These are phyloP conservation scores for Cocos nucifera DNA, from an alignment of 176 grass and related monocot genomes.

Conservation along the genomic window DNA sequence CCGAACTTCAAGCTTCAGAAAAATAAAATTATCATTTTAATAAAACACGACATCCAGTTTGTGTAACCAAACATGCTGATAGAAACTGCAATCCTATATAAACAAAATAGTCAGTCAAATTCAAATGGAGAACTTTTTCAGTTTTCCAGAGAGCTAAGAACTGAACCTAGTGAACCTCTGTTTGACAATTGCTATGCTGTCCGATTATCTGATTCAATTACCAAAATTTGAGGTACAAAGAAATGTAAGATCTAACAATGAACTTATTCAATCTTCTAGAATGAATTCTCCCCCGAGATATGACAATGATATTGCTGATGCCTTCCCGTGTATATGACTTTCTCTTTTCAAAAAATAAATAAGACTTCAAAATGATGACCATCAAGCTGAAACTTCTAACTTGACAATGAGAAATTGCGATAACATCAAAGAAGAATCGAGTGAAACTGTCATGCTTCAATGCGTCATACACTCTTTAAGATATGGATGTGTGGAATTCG, in stretches of 20 bases:
- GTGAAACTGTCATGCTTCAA: constrained; percentile 29
- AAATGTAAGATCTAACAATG: constrained; percentile 30
- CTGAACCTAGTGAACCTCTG: too few relatives aligned
- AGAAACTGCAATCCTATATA: too few relatives aligned
- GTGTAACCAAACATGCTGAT: too few relatives aligned
- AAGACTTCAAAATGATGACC: constrained; percentile 35
- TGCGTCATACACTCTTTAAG: constrained; percentile 60
- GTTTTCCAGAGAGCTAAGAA: too few relatives aligned
- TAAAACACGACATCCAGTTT: too few relatives aligned
- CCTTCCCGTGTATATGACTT: constrained; percentile 51
- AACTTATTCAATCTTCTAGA: constrained; percentile 27
- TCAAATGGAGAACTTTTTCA: too few relatives aligned
- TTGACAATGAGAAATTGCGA: constrained; percentile 29
- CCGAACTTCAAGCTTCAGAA: too few relatives aligned
- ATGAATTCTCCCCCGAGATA: constrained; percentile 46
- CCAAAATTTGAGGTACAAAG: constrained; percentile 37
- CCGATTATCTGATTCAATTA: constrained; percentile 29
- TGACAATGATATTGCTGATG: constrained; percentile 46
- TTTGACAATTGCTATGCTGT: not conserved
- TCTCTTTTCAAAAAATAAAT: constrained; percentile 36
- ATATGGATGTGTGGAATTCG: constrained; percentile 52
- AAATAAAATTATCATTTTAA: too few relatives aligned
- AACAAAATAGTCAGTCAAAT: too few relatives aligned
- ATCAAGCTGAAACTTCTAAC: constrained; percentile 33
- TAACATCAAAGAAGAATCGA: constrained; percentile 24